Base-by-base conservation (phyloP, 306 rosid species). In the Gastrolobium villosum region DNA sequence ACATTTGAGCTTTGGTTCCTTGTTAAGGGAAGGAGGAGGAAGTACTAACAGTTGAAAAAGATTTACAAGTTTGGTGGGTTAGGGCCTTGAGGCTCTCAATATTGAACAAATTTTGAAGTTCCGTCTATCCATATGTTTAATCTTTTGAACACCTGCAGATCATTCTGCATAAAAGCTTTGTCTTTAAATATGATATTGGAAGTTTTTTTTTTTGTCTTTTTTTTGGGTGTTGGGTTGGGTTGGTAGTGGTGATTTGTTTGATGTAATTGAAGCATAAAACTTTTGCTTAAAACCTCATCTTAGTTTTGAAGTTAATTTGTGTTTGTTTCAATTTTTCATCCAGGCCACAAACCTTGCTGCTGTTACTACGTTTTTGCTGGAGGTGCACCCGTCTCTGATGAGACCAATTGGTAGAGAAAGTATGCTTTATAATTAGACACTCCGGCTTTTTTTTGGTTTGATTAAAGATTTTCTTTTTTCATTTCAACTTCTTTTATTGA, bases 281-380 rank as follows among this genome's bases (percentile, higher is more conserved):
- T 11, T 65, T 13, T 45, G 14, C 28, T 30, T 50, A 20, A 60
- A 41, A 34, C 39, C 61, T 71, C 61, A 5, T 64, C 35, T 10
- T 7, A 65, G 13, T 54, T 70, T 86, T 83, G 39, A 46, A 15
- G 34, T 65, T 74, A 57, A 68, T 65, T 32, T 66, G 30, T 72
- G 9, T 72, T 60, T 70, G 37, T 75, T 59, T 20, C 26, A 20
- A 20, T 20, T 20, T 67, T 82, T 37, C 84, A 65, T 78, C 69
- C 84, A 95, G 99, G 99, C 97, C 30, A 65, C 87, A 69, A 94
- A 89, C 85, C 90, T 95, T 86, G 97, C 99, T 84, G 86, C 91
- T 64, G 89, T 91, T 67, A 76, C 90, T 67, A 92, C 98, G 30
- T 86, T 74, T 81, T 88, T 95, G 83, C 86, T 95, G 85, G 97